These are phyloP conservation scores for Chaetomium olivaceum DNA, from an alignment of 2,329 filamentous ascomycete species.

Conservation along the genomic window DNA sequence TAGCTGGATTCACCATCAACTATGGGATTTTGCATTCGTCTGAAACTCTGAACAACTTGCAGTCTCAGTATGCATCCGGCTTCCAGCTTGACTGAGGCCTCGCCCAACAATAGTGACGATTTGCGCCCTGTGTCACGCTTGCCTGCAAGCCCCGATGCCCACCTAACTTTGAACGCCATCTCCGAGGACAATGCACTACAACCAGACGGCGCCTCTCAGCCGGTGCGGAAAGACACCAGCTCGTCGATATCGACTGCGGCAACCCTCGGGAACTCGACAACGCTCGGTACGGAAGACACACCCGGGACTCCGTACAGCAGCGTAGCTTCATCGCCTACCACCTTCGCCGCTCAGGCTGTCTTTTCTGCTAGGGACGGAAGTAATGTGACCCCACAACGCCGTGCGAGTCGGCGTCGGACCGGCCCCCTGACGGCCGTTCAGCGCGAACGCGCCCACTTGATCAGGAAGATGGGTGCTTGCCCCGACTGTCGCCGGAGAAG, in stretches of 20 bases:
- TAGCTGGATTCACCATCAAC: slow-evolving; percentile 18
- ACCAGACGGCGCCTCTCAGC: slow-evolving; percentile 36
- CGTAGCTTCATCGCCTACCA: slow-evolving; percentile 51
- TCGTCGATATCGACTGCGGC: slow-evolving; percentile 56
- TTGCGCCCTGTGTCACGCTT: slow-evolving; percentile 31
- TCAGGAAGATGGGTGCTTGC: slow-evolving; percentile 61
- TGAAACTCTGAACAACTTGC: slow-evolving; percentile 17
- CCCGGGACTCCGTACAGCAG: slow-evolving; percentile 54
- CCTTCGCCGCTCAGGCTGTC: slow-evolving; percentile 49
- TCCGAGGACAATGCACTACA: slow-evolving; percentile 31
- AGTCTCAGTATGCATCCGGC: slow-evolving; percentile 39
- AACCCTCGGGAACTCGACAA: slow-evolving; percentile 45
- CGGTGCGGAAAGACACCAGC: slow-evolving; percentile 50
- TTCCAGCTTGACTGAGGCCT: slow-evolving; percentile 38
- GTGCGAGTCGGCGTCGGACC: slow-evolving; percentile 59
- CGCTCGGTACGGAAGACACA: slow-evolving; percentile 48
- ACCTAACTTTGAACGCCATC: slow-evolving; percentile 21
- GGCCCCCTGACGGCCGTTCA: slow-evolving; percentile 60
- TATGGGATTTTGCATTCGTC: slow-evolving; percentile 30
- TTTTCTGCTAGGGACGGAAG: slow-evolving; percentile 58
- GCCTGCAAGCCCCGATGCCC: slow-evolving; percentile 23
- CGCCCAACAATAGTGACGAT: slow-evolving; percentile 35
- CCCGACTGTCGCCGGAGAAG: slow-evolving; percentile 56
- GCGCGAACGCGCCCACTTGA: slow-evolving; percentile 60
- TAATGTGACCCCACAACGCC: slow-evolving; percentile 54